Base-by-base conservation (phyloP, 805 yeast genomes). In the Candida namnaoensis region DNA sequence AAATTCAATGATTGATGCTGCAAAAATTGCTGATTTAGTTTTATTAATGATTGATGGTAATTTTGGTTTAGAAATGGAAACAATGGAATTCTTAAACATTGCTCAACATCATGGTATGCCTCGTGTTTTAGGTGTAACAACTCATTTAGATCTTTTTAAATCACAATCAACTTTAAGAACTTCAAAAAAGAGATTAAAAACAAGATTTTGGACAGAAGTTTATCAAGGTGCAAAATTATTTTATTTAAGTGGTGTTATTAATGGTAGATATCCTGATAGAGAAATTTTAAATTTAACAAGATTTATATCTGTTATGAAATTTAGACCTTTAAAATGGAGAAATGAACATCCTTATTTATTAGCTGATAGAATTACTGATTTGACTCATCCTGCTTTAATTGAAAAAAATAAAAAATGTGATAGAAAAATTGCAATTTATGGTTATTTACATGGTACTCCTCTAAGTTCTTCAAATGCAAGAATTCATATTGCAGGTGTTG, bases 31-130 rank as follows among this genome's bases (percentile, higher is more conserved):
- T 0, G 99, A 93, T 62, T 70, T 93, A 47, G 95, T 95, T 9
- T 69, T 93, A 38, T 61, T 93, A 46, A 66, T 93, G 73, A 79
- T 93, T 45, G 99, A 93, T 67, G 98, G 99, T 44, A 93, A 93
- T 61, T 93, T 88, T 60, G 99, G 99, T 7, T 79, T 93, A 45
- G 99, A 93, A 68, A 93, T 93, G 99, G 99, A 93, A 64, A 93
- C 99, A 8, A 95, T 93, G 98, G 99, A 93, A 64, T 93, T 93
- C 57, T 71, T 93, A 48, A 95, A 93, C 56, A 76, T 93, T 50
- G 95, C 96, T 4, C 96, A 93, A 53, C 97, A 91, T 57, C 99
- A 93, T 62, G 99, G 99, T 63, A 93, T 93, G 90, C 99, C 99
- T 35, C 77, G 96, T 52, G 95, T 93, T 15, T 69, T 93, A 37